These are phyloP conservation scores for Lasiodiplodia citricola DNA, from an alignment of 2,329 filamentous ascomycete species.

Conservation along the genomic window DNA sequence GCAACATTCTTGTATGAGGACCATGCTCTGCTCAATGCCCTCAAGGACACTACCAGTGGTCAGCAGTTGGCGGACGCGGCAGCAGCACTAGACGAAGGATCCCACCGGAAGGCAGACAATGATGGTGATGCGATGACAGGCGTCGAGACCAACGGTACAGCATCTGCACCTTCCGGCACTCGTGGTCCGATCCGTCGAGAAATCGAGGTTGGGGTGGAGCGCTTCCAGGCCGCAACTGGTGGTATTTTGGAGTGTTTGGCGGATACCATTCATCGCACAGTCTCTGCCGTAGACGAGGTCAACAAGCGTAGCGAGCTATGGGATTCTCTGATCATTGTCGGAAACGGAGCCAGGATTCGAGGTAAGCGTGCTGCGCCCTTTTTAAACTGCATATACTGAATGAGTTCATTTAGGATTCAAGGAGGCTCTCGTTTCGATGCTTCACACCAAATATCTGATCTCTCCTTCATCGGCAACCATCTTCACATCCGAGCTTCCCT, in stretches of 20 bases:
- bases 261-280: constrained; percentile 79
- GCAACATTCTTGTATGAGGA: constrained; percentile 79
- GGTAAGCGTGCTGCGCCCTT: constrained; percentile 47
- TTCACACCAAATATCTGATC: constrained; percentile 83
- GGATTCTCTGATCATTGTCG: constrained; percentile 90
- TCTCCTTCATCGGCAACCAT: constrained; percentile 93
- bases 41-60: constrained; percentile 57
- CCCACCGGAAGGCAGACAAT: constrained; percentile 46
- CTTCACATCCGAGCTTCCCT: constrained; percentile 95
- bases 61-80: constrained; percentile 58
- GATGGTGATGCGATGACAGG: constrained; percentile 35
- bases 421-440: constrained; percentile 81
- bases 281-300: constrained; percentile 82
- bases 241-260: constrained; percentile 82
- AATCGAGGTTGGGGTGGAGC: constrained; percentile 77
- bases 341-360: constrained; percentile 76
- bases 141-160: constrained; percentile 37
- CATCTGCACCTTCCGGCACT: constrained; percentile 22
- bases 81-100: constrained; percentile 56
- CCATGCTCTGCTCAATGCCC: constrained; percentile 59
- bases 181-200: constrained; percentile 57
- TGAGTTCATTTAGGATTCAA: constrained; percentile 68
- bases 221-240: constrained; percentile 68
- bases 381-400: constrained; percentile 41
- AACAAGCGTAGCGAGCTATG: constrained; percentile 85